Base-by-base conservation (phyloP, 2,329 filamentous ascomycete genomes). In the Anthostomella pinea region DNA sequence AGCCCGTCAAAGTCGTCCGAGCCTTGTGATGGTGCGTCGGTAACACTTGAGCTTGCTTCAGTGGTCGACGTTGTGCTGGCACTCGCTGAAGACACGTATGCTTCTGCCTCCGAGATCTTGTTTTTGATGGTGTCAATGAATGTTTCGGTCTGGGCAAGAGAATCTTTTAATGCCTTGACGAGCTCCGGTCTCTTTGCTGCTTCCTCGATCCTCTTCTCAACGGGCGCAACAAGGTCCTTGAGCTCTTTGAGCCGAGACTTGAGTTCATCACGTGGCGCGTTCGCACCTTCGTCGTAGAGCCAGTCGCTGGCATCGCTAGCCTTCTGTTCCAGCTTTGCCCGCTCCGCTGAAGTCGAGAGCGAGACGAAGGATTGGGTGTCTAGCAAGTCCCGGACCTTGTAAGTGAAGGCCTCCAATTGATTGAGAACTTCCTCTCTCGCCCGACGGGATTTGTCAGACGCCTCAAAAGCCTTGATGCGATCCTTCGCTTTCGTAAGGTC, bases 351-450 rank as follows among this genome's bases (percentile, higher is more conserved):
- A 8, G 84, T 91, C 20, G 89, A 85, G 3, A 75, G 79, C 9
- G 73, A 73, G 34, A 85, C 69, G 59, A 96, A 97, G 1, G 73
- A 72, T 30, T 87, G 81, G 42, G 84, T 83, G 26, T 87, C 83
- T 2, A 96, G 72, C 28, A 95, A 73, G 60, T 96, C 89, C 17
- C 89, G 83, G 18, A 86, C 78, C 55, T 81, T 84, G 72, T 98
- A 98, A 10, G 91, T 95, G 63, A 85, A 97, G 9, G 77, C 83
- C 64, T 98, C 93, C n/a, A 98, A 79, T 48, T 86, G 84, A 65
- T 97, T 98, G 39, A 96, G 70, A 1, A 87, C 80, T 60, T 96
- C 91, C 59, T 96, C 90, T 20, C 90, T 81, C 39, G 81, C 70
- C 22, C 81, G 67, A 33, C 90, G 85, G 18, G 84, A 79, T 49